phyloP scores from a whole-genome alignment of 2,329 filamentous ascomycete genomes.

The Hyphodiscus sp. region DNA sequence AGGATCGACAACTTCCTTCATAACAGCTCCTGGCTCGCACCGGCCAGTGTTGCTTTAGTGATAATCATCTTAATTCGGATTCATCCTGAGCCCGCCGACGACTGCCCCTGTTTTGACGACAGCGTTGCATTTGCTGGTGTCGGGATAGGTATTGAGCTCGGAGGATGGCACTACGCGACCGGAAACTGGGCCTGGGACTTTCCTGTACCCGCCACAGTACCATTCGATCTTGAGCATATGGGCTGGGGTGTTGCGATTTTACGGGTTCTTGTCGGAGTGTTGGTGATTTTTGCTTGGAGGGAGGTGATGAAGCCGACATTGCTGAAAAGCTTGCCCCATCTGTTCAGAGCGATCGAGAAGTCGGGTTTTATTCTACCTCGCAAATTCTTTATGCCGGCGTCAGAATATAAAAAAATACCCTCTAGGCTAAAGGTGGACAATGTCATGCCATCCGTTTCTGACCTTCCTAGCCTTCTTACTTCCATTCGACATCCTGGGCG shows the following conservation, averaged over 20 bases:
- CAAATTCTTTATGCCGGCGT: constrained; percentile 85
- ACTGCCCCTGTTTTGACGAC: constrained; percentile 96
- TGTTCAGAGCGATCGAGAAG: constrained; percentile 81
- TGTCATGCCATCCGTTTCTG: constrained; percentile 81
- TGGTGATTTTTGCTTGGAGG: constrained; percentile 83
- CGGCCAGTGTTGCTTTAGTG: constrained; percentile 55
- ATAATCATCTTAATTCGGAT: constrained; percentile 76
- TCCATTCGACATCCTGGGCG: constrained; percentile 74
- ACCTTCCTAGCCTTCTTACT: constrained; percentile 75
- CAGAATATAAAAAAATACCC: constrained; percentile 82
- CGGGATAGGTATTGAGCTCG: constrained; percentile 75
- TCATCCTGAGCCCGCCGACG: constrained; percentile 92
- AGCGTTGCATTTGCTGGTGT: constrained; percentile 90
- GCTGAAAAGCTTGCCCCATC: constrained; percentile 69
- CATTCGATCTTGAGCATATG: constrained; percentile 59
- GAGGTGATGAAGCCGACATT: constrained; percentile 81
- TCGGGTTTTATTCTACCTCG: constrained; percentile 74
- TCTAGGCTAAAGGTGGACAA: constrained; percentile 71
- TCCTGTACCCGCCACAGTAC: constrained; percentile 49
- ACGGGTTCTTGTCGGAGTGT: constrained; percentile 72
- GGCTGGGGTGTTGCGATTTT: constrained; percentile 57
- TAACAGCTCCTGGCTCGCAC: constrained; percentile 55
- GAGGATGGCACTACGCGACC: constrained; percentile 67
- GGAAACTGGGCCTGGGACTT: constrained; percentile 40
- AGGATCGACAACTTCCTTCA: constrained; percentile 66